Base-by-base conservation (phyloP, 768 basidiomycete genomes). In the Zangia roseola region DNA sequence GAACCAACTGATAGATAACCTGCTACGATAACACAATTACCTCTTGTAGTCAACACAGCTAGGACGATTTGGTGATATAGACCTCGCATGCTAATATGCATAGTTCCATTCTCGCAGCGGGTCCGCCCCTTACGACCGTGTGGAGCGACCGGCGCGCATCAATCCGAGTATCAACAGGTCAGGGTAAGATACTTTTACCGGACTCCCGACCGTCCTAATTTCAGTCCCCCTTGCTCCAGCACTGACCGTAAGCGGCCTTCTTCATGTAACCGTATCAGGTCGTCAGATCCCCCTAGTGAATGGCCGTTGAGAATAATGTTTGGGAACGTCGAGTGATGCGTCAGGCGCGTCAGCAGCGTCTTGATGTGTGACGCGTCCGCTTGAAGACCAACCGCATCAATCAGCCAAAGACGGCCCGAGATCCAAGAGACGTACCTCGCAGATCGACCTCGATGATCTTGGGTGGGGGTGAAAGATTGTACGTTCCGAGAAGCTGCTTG, bases 361-460 rank as follows among this genome's bases (percentile, higher is more conserved):
- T 92, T 91, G 53, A 92, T 74, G 24, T 81, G 70, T 9, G 72
- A 69, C 1, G 75, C 71, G 57, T 91, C 89, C 52, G 77, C 85
- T 88, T 51, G 23, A 12, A 12, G 37, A 10, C 28, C 20, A 5
- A 23, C 16, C n/a, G n/a, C 4, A 39, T 58, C 17, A 40, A 40
- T 31, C 31, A 31, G 16, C 31, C 21, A 28, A 40, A 34, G 7
- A 2, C 24, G 3, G 0, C 8, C 25, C 8, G 31, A 30, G 13
- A 24, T 16, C 13, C 10, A 8, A 12, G 16, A 17, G 1, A 64
- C 73, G 33, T 55, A 82, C 87, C 76, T 68, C 90, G 77, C 10
- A 82, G 58, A 65, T 92, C 88, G 20, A 91, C 86, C 59, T 92
- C 89, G 25, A 92, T 70, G 28, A 91, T 69, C 50, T 78, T 80